Evolutionary conservation across 768 basidiomycete species (phyloP), one percentile per base, ranked within the genome.

Genomic region (Daedaleopsis sinensis): DNA sequence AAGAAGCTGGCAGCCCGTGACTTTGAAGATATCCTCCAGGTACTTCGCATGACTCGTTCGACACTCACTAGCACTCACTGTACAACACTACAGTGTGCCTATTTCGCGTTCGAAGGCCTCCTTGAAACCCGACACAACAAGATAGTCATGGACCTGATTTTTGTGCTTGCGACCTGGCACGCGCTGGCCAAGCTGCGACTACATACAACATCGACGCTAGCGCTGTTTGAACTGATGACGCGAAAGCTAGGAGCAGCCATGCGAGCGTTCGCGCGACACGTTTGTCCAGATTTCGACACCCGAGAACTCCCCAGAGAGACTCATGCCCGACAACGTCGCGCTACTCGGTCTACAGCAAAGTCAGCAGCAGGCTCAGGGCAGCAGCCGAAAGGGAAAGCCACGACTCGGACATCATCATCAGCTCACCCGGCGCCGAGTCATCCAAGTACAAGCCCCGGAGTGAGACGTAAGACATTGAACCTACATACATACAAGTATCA

Each of bases 241-340:
- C 49, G n/a, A 0, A 58, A 63, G 1, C 63, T 81, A 9, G 76
- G 80, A 0, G 27, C 61, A 1, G 47, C 65, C 0, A 61, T 80
- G 5, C 76, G 74, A 0, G 21, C 65, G 7, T 83, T 83, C 62
- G 57, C 63, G 7, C 48, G 66, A 1, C 18, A 60, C 1, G 73
- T 72, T 0, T 75, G 75, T 54, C 21, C 61, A 1, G 55, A 46
- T 0, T 77, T 68, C 50, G 19, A 68, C 0, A 78, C 77, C 0
- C 21, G 58, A 0, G 78, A 80, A 36, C 66, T 83, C 13, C 79
- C 79, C 0, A 55, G 57, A 1, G 82, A 85, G 55, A 55, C 55
- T 1, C 58, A 55, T 12, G 64, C 61, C 0, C 65, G 70, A 5
- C 55, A 55, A 1, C 62, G 68, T 2, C 68, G 66, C 9, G 39